Base-by-base conservation (phyloP, 2,329 filamentous ascomycete species). In the Cladosporium sp. region DNA sequence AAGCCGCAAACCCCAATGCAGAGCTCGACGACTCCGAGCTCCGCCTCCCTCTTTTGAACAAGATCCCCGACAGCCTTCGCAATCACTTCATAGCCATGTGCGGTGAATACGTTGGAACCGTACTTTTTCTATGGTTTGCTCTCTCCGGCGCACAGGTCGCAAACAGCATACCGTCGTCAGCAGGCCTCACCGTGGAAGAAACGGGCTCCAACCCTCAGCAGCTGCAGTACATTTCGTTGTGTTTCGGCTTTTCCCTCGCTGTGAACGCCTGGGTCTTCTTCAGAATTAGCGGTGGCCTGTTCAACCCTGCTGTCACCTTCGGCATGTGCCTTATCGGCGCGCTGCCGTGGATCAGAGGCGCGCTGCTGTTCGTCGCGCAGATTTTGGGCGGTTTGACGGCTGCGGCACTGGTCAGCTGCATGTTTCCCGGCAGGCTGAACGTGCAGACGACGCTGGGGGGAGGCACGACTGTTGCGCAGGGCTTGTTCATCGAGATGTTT, bases 101-200 rank as follows among this genome's bases (percentile, higher is more conserved):
- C 37, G 69, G 68, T 50, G 72, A 75, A 49, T 74, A 70, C 43
- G 70, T 73, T 7, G 72, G 72, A 22, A 74, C 72, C 1, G 68
- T 70, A 7, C 67, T 75, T 54, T 75, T 75, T 50, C 65, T 75
- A 32, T 74, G 69, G 64, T 72, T 75, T 49, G 72, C 72, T 13
- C 68, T 75, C 38, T 63, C 66, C 1, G 73, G 71, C 5, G 71
- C 72, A 1, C 72, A 74, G 51, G 71, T 74, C n/a, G 72, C 72
- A 18, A 74, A 74, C 58, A 70, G 62, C 58, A 59, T 66, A 46
- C 54, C 63, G 43, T 59, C 58, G 7, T 62, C 60, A 3, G 55
- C 58, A 10, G 61, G 61, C 35, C 62, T 65, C 54, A 53, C 65
- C 1, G 60, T 63, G 13, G 55, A 52, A n/a, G 46, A 68, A 33